Base-by-base conservation (phyloP, 768 basidiomycete species). In the Pulveroboletus sp. region DNA sequence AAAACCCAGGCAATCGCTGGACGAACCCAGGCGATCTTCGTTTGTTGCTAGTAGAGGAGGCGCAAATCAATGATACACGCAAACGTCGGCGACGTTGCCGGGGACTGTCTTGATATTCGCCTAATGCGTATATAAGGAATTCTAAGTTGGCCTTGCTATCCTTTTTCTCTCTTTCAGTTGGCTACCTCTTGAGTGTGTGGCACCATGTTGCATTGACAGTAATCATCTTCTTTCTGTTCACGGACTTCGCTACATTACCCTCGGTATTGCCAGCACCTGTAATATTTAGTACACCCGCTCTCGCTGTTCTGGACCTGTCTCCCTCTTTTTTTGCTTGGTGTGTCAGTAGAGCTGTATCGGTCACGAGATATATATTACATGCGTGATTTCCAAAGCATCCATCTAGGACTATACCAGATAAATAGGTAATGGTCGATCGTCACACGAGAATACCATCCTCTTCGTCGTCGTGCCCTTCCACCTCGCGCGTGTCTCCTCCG, bases 401-500 rank as follows among this genome's bases (percentile, higher is more conserved):
- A 31, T 25, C 33, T 13, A 1, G 31, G 9, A 36, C 31, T n/a
- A n/a, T n/a, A 46, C 12, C 27, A 12, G 9, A 32, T 10, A 20
- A 13, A 36, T 24, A 24, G 19, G n/a, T 4, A 43, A 31, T 9
- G 6, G 47, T 42, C 5, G 11, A 27, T 29, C 16, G 3, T 60
- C 37, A 66, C 32, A 66, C 56, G 44, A 67, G 65, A 27, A 66
- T 20, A 24, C 62, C 59, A 29, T 70, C 65, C 12, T 67, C 67
- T 25, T 69, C 68, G 6, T 65, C 65, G 21, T 45, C 40, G 10
- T 40, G 6, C 19, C 41, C 49, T 58, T 65, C 53, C 55, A 64
- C 53, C 14, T 59, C 67, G 45, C 47, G 68, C 32, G 62, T 66
- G 56, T 69, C 70, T 19, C 87, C 87, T 0, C 90, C 90, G 10